Evolutionary conservation across 495 filamentous ascomycete species (phyloP).

Genomic region (Penicillium taxi): DNA sequence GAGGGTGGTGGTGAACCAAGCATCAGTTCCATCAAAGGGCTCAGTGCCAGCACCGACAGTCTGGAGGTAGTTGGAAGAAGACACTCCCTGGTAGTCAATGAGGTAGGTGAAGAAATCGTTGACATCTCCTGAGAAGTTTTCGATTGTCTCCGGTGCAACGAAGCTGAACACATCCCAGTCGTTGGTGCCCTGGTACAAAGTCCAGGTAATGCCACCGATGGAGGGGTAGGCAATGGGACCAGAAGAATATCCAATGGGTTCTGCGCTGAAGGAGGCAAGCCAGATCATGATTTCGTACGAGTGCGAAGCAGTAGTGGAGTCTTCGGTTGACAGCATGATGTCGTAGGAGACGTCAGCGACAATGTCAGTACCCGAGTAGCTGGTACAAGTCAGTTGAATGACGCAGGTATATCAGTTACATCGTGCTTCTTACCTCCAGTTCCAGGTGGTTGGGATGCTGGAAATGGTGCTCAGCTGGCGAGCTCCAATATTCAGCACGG

Average conservation of each 20-base stretch:
- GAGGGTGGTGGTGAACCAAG: constrained; percentile 6
- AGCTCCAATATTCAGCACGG: constrained; percentile 21
- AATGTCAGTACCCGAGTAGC: constrained; percentile 2
- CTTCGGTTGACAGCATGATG: constrained; percentile 42
- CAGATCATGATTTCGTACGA: constrained; percentile 56
- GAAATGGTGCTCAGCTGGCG: constrained; percentile 32
- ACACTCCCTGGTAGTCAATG: constrained; percentile 8
- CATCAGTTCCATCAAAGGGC: constrained; percentile 3
- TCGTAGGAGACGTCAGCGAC: constrained; percentile 6
- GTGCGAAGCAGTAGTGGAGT: constrained; percentile 38
- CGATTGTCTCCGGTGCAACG: constrained; percentile 1
- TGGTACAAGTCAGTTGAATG: not conserved
- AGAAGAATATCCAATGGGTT: constrained; percentile 29
- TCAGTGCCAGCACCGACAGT: constrained; percentile 18
- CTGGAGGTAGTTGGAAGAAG: constrained; percentile 8
- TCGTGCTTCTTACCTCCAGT: constrained; percentile 2
- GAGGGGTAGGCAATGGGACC: not conserved
- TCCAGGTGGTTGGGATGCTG: constrained; percentile 29
- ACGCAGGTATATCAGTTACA: not conserved
- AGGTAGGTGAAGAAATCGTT: constrained; percentile 19
- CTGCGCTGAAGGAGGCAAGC: constrained; percentile 43
- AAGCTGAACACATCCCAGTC: constrained; percentile 5
- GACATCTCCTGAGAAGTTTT: constrained; percentile 10
- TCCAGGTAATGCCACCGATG: constrained; percentile 2
- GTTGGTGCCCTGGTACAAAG: constrained; percentile 2